Base-by-base conservation (phyloP, 345 rosid species). In the Adansonia digitata region DNA sequence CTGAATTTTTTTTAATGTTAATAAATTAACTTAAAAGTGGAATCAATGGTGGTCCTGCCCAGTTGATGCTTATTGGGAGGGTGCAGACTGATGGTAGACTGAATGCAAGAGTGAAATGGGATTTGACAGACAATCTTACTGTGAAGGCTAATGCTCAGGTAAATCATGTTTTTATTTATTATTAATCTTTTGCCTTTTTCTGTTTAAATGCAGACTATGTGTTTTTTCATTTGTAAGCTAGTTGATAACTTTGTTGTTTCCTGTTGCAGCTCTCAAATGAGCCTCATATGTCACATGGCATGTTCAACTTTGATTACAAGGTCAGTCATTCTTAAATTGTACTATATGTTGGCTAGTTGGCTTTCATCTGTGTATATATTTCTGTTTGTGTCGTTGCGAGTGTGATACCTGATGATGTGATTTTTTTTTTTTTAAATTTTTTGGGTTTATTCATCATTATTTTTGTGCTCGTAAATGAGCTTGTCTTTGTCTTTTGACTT, bases 61-160 rank as follows among this genome's bases (percentile, higher is more conserved):
- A 93, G 99, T 79, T 90, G 84, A 88, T 95, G 99, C 97, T 95
- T 74, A 76, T 93, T 69, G 98, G 99, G 75, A 90, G 98, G 79
- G 85, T 95, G 24, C 74, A 90, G 89, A 91, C 94, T 0, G 99
- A 95, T 80, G 99, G 98, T 79, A 89, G 97, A 80, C 75, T 89
- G 71, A 91, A 77, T 73, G 99, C 98, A 14, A 90, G 99, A 85
- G 86, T 85, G 81, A 95, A 91, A 72, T 90, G 91, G 65, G 99
- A 95, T 85, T 71, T 93, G 79, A 89, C 96, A 24, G 97, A 95
- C 29, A 86, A 85, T 82, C 80, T 93, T 51, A 60, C 86, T 56
- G 52, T 95, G 85, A 95, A 90, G 81, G 97, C 94, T 37, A 93
- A 89, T 86, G 94, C 97, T 71, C 98, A 89, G 88, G 99, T 91